Conservation (phyloP, 1,139 yeast species). For the Candida smagusa region DNA sequence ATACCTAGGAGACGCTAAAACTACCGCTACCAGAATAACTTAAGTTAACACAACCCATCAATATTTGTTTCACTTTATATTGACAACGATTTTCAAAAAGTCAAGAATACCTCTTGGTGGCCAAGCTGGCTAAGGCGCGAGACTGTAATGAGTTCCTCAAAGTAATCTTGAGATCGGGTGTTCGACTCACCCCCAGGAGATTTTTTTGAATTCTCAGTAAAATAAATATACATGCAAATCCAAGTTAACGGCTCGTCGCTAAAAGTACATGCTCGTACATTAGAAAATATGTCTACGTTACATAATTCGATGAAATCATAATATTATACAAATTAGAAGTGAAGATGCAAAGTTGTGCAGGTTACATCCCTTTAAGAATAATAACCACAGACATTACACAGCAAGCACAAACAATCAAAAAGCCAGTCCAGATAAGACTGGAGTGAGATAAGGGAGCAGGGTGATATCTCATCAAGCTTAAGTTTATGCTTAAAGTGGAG, state of each 20-base stretch:
- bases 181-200: constrained; percentile 86
- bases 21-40: no score
- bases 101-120: constrained; percentile 64
- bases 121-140: constrained; percentile 82
- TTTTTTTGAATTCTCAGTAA: constrained; percentile 6
- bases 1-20: no score
- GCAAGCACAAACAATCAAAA: constrained; percentile 25
- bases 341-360: neutral
- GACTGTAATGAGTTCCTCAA: constrained; percentile 58
- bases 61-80: no score
- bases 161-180: constrained; percentile 80
- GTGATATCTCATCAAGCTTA: constrained; percentile 27
- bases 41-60: no score
- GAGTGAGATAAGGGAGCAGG: constrained; percentile 27
- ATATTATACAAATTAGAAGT: neutral
- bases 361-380: constrained; percentile 7
- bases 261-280: no score
- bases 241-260: no score
- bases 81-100: no score
- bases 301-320: no score
- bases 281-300: no score
- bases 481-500: constrained; percentile 31
- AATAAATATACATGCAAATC: no score
- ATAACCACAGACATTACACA: constrained; percentile 21
- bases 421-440: constrained; percentile 29